Evolutionary conservation across 2,329 filamentous ascomycete genomes (phyloP).

Genomic region (Akanthomyces dipterigenus): DNA sequence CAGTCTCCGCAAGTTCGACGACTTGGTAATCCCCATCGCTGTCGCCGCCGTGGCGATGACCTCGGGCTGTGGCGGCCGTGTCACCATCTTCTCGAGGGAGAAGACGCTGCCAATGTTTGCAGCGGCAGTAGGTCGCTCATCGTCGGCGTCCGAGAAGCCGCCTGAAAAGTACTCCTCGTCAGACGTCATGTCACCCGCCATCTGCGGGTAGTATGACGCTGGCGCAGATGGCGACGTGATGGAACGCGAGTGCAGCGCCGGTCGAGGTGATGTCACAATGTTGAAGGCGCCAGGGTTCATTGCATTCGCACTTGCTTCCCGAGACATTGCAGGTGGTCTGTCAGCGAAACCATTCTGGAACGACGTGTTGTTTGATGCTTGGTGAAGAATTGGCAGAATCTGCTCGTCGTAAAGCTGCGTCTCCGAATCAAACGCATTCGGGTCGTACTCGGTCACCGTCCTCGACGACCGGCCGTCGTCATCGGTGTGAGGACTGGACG

Average conservation of each 20-base stretch:
- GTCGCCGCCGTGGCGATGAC: neutral
- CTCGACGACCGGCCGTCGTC: slow-evolving; percentile 56
- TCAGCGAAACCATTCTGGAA: slow-evolving; percentile 90
- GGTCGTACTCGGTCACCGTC: slow-evolving; percentile 58
- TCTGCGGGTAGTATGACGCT: slow-evolving; percentile 46
- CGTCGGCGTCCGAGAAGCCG: slow-evolving; percentile 72
- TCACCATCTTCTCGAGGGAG: slow-evolving; percentile 55
- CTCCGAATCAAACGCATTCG: slow-evolving; percentile 62
- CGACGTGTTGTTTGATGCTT: slow-evolving; percentile 70
- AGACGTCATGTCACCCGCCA: slow-evolving; percentile 56
- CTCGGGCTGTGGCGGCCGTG: slow-evolving; percentile 41
- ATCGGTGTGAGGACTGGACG: slow-evolving; percentile 49
- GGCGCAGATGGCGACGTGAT: slow-evolving; percentile 71
- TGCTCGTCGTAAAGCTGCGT: slow-evolving; percentile 89
- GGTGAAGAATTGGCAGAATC: slow-evolving; percentile 81
- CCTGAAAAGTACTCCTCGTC: slow-evolving; percentile 72
- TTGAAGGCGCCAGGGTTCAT: slow-evolving; percentile 58
- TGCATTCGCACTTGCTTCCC: slow-evolving; percentile 53
- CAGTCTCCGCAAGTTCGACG: slow-evolving; percentile 21
- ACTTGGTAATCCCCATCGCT: neutral
- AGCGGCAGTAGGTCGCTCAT: slow-evolving; percentile 37
- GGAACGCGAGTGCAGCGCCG: slow-evolving; percentile 71
- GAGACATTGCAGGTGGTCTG: slow-evolving; percentile 52
- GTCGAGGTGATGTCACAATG: slow-evolving; percentile 42
- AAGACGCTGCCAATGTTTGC: slow-evolving; percentile 41